A percentile compares a stretch with the other conserved stretches of the same genome.
phyloP scores from a whole-genome alignment of 306 rosid genomes.

The Sesbania bispinosa region DNA sequence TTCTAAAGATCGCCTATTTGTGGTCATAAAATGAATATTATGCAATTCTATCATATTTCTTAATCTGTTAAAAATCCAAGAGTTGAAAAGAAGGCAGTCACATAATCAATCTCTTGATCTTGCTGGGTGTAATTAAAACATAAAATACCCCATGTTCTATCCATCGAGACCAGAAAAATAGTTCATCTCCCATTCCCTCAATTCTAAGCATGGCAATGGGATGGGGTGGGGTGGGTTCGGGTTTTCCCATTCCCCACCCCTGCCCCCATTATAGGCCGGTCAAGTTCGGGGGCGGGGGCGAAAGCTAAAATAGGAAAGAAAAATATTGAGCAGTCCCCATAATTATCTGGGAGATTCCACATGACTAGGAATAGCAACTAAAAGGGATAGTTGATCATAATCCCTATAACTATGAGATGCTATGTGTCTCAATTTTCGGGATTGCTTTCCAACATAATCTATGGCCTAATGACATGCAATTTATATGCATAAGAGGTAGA shows the following conservation, averaged over 20 bases:
- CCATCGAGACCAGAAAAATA: background rate
- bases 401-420: background rate
- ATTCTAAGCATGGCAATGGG: too few relatives aligned
- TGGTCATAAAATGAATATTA: background rate
- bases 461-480: background rate
- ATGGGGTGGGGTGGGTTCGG: too few relatives aligned
- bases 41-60: background rate
- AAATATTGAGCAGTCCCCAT: too few relatives aligned
- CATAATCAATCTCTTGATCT: background rate
- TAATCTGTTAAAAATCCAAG: background rate
- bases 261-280: too few relatives aligned
- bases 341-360: too few relatives aligned
- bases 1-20: background rate
- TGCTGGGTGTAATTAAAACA: background rate
- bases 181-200: background rate
- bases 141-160: background rate
- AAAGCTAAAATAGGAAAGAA: too few relatives aligned
- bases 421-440: background rate
- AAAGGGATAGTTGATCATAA: too few relatives aligned
- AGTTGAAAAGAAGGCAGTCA: background rate
- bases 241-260: too few relatives aligned
- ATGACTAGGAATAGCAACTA: too few relatives aligned
- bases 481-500: background rate
- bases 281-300: too few relatives aligned
- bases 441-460: background rate